Conservation (phyloP, 108 stramenopile genomes). For the Bacterosira constricta region DNA sequence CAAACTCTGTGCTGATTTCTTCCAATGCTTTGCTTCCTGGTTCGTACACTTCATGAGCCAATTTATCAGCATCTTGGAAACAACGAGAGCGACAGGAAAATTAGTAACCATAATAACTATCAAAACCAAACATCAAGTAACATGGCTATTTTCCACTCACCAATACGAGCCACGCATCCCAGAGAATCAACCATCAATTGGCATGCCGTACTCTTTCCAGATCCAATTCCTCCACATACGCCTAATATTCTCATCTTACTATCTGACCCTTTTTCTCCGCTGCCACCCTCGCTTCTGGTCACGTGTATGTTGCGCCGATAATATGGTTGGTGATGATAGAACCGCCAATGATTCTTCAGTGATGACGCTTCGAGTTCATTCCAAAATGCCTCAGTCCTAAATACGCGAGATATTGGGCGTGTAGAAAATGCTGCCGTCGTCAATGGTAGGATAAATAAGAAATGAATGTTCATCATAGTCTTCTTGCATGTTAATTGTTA, state of each 20-base stretch:
- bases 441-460: neutral
- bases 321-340: no score
- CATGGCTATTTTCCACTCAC: constrained; percentile 7
- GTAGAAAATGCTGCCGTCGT: neutral
- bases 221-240: constrained; percentile 81
- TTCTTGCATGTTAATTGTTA: no score
- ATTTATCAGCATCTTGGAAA: constrained; percentile 67
- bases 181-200: constrained; percentile 64
- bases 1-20: constrained; percentile 68
- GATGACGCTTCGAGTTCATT: neutral
- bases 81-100: neutral
- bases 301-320: no score
- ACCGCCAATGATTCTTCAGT: no score
- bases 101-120: neutral
- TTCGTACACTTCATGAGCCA: constrained; percentile 76
- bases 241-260: constrained; percentile 57
- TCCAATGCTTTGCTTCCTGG: constrained; percentile 62
- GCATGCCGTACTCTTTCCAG: constrained; percentile 80
- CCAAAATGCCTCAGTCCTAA: neutral
- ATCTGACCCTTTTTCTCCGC: neutral
- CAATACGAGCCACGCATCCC: constrained; percentile 59
- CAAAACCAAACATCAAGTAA: neutral
- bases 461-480: neutral
- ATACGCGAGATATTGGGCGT: neutral
- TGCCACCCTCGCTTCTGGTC: neutral